Evolutionary conservation across 148 eudicot species (phyloP).

Genomic region (Fagopyrum tataricum): DNA sequence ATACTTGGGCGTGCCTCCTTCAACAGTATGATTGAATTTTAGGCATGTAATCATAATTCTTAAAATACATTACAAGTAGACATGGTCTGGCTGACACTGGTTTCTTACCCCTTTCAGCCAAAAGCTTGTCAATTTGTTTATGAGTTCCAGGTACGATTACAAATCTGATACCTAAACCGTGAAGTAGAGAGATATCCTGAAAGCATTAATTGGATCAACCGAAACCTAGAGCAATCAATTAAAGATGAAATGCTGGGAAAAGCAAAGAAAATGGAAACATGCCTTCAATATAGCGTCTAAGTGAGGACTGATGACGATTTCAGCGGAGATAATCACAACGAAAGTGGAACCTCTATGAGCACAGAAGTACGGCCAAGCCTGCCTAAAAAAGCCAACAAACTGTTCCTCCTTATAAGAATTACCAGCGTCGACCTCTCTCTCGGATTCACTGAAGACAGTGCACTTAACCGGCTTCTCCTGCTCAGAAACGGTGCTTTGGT

Average conservation of each 20-base stretch:
- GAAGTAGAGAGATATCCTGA: conserved; percentile 90
- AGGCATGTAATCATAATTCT: neutral
- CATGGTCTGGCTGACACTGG: neutral
- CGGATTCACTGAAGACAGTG: conserved; percentile 31
- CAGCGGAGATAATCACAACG: conserved; percentile 69
- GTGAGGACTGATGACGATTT: conserved; percentile 52
- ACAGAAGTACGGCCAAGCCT: conserved; percentile 83
- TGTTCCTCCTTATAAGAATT: conserved; percentile 35
- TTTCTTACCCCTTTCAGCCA: conserved; percentile 74
- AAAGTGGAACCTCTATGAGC: conserved; percentile 79
- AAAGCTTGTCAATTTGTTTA: conserved; percentile 81
- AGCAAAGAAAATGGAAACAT: conserved; percentile 15
- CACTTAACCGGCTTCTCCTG: conserved; percentile 19
- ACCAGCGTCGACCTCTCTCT: conserved; percentile 28
- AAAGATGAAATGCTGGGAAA: neutral
- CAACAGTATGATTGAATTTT: neutral
- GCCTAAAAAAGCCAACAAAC: conserved; percentile 68
- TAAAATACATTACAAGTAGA: neutral
- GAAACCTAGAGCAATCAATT: neutral
- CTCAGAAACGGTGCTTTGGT: neutral
- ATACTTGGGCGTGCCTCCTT: conserved; percentile 66
- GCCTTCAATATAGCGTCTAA: conserved; percentile 68
- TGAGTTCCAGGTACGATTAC: conserved; percentile 93
- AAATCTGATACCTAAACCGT: conserved; percentile 86
- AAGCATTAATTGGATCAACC: conserved; percentile 1